Percentiles rank a stretch among this genome's conserved stretches.
Evolutionary conservation across 805 yeast species (phyloP).

Genomic region (Wickerhamiella slavikovae): DNA sequence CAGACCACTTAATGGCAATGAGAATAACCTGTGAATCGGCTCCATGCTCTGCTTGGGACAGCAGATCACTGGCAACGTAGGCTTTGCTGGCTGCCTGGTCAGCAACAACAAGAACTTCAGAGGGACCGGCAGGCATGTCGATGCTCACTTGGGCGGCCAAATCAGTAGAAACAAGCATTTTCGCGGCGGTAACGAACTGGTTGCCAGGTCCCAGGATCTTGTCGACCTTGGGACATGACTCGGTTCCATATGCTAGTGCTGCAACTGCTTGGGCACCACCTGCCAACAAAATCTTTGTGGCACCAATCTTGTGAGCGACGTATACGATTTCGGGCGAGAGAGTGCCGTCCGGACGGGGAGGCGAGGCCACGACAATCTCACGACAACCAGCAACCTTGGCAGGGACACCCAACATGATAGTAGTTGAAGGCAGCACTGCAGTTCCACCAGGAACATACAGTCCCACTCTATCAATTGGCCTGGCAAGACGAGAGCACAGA

Average conservation of each 20-base stretch:
- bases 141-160: constrained; percentile 87
- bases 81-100: constrained; percentile 79
- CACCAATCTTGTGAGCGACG: constrained; percentile 92
- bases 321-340: constrained; percentile 94
- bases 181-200: constrained; percentile 98
- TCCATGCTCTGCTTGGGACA: constrained; percentile 98
- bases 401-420: constrained; percentile 96
- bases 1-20: constrained; percentile 55
- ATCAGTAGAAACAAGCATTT: constrained; percentile 92
- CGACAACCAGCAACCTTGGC: constrained; percentile 95
- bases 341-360: constrained; percentile 84
- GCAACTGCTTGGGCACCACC: constrained; percentile 99
- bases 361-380: constrained; percentile 82
- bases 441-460: constrained; percentile 97
- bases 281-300: constrained; percentile 72
- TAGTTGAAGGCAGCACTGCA: constrained; percentile 93
- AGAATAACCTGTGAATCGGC: constrained; percentile 92
- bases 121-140: constrained; percentile 99
- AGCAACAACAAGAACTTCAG: constrained; percentile 87
- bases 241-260: constrained; percentile 97
- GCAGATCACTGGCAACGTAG: constrained; percentile 87
- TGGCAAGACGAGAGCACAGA: constrained; percentile 77
- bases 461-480: constrained; percentile 89
- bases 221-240: constrained; percentile 78
- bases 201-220: constrained; percentile 98